Percentiles rank a stretch among this genome's conserved stretches.
Conservation (phyloP, 345 rosid genomes). For the Firmiana major region DNA sequence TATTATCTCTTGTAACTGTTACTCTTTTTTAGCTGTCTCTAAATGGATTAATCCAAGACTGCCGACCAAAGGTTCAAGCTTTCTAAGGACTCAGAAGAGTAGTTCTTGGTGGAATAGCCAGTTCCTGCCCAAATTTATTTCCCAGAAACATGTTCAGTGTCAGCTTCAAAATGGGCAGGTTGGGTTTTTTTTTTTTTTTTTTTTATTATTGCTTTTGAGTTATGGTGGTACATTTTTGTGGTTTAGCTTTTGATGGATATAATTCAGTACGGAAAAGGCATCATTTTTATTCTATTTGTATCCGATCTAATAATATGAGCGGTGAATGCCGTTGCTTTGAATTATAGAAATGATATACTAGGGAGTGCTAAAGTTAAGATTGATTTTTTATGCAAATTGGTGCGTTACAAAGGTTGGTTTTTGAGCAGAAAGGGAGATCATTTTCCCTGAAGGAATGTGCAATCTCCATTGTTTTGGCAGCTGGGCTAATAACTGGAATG, state of each 20-base stretch:
- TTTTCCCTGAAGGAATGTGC: constrained; percentile 76
- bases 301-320: background rate
- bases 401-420: background rate
- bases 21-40: constrained; percentile 34
- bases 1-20: constrained; percentile 38
- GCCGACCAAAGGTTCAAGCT: constrained; percentile 26
- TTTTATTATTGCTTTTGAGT: background rate
- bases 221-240: constrained; percentile 12
- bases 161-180: constrained; percentile 38
- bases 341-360: background rate
- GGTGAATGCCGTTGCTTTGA: background rate
- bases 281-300: background rate
- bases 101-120: constrained; percentile 25
- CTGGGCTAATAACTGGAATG: constrained; percentile 53
- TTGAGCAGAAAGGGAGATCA: constrained; percentile 43
- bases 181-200: background rate
- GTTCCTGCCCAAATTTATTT: constrained; percentile 33
- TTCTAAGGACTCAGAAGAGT: constrained; percentile 15
- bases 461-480: constrained; percentile 64
- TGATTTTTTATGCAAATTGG: background rate
- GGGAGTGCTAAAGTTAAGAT: background rate
- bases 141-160: constrained; percentile 25
- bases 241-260: constrained; percentile 1
- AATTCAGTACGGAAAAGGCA: background rate
- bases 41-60: constrained; percentile 24